These are phyloP conservation scores for Zygoascus sp. DNA, from an alignment of 1,139 yeast species.

Conservation along the genomic window DNA sequence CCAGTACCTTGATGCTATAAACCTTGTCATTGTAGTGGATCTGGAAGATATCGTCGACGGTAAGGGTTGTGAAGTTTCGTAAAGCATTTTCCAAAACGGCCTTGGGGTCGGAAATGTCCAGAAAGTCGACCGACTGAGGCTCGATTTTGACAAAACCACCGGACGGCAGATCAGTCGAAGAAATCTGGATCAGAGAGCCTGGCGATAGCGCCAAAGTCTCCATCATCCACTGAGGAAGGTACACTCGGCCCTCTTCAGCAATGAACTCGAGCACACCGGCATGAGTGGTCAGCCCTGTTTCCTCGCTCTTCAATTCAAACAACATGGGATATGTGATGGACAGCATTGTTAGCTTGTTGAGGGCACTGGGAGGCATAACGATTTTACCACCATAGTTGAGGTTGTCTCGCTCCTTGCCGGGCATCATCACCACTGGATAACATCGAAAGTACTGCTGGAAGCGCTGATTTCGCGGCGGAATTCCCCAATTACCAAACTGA, in stretches of 20 bases:
- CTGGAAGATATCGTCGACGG: conserved; percentile 81
- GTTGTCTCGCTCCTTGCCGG: conserved; percentile 70
- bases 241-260: conserved; percentile 95
- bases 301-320: conserved; percentile 72
- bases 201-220: conserved; percentile 64
- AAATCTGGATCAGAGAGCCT: conserved; percentile 71
- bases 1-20: conserved; percentile 79
- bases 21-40: conserved; percentile 75
- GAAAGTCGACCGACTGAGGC: conserved; percentile 89
- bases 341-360: conserved; percentile 78
- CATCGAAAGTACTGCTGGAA: conserved; percentile 86
- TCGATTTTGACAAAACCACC: conserved; percentile 90
- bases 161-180: conserved; percentile 70
- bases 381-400: conserved; percentile 97
- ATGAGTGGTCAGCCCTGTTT: conserved; percentile 57
- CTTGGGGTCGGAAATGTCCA: conserved; percentile 92
- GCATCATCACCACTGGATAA: conserved; percentile 89
- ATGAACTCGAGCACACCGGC: conserved; percentile 95
- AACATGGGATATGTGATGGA: conserved; percentile 96
- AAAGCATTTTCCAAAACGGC: conserved; percentile 93
- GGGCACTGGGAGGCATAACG: conserved; percentile 88
- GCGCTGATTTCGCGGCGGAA: conserved; percentile 23
- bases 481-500: conserved; percentile 6
- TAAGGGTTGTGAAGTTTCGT: conserved; percentile 82
- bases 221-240: conserved; percentile 98